Evolutionary conservation across 768 basidiomycete genomes (phyloP), one percentile per base, ranked within the genome.

Genomic region (Mycena haematopus): DNA sequence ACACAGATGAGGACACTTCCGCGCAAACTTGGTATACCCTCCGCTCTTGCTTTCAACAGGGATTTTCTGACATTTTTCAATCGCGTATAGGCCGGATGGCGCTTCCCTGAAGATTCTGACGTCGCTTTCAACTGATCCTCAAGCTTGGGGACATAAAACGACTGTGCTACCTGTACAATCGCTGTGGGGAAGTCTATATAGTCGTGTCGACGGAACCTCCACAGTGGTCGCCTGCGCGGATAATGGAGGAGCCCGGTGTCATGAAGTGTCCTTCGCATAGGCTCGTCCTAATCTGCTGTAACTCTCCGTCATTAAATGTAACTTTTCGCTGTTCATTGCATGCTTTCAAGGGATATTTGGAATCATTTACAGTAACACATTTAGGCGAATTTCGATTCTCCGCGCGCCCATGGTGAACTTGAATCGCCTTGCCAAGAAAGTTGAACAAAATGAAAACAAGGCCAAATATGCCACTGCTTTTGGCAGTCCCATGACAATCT

Each of bases 1-100:
- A 65, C 61, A 72, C 71, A 15, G 67, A 72, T 36, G 71, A 72
- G 54, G 69, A 72, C 38, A 70, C 49, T n/a, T 31, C 60, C 21
- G 52, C 56, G 6, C 22, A 46, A 21, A 52, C 13, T 35, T 65
- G 62, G 62, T 65, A n/a, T 13, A 17, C 44, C 24, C 13, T 38
- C 19, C 11, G 21, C n/a, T 31, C 27, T 21, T n/a, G 7, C 22
- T 17, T 31, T 21, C 0, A 38, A 36, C 14, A 19, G 6, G 14
- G 27, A 22, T 27, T 31, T 9, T n/a, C 35, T 24, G 13, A 53
- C 22, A 10, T 17, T 3, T 14, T 8, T 45, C 0, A n/a, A n/a
- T n/a, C n/a, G n/a, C 13, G 4, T 3, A 31, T 35, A 65, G 64
- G 65, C 56, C 60, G 1, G 11, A 14, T 0, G 52, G 47, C 15